phyloP scores from a whole-genome alignment of 768 basidiomycete genomes.

The Tephrocybe sp. region DNA sequence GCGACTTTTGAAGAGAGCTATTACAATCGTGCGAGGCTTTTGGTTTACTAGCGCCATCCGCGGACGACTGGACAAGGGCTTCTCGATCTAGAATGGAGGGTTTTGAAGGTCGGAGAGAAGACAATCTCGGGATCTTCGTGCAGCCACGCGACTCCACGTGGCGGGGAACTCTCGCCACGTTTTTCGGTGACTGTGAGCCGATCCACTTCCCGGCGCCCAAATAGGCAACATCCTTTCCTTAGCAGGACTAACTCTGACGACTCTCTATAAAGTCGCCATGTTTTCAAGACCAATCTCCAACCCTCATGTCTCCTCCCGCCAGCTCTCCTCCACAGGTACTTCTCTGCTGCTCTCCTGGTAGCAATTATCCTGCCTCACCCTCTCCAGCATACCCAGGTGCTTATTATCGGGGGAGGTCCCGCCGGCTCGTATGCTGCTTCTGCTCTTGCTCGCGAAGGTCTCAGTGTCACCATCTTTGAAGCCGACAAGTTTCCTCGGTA shows the following conservation, averaged over 20 bases:
- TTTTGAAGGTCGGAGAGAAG: too few species aligned
- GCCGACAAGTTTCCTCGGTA: conserved; percentile 54
- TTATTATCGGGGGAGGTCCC: conserved; percentile 54
- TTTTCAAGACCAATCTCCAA: not conserved
- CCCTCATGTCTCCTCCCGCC: not conserved
- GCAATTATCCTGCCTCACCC: not conserved
- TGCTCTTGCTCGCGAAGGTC: conserved; percentile 54
- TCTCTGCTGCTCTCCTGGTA: not conserved
- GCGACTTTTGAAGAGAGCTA: not conserved
- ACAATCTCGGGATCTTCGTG: too few species aligned
- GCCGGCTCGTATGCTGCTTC: conserved; percentile 58
- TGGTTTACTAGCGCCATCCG: too few species aligned
- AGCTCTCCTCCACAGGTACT: not conserved
- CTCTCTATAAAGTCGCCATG: not conserved
- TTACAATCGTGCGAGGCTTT: too few species aligned
- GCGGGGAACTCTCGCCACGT: too few species aligned
- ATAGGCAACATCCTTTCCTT: not conserved
- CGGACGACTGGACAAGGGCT: too few species aligned
- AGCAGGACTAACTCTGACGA: not conserved
- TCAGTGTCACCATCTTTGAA: conserved; percentile 54
- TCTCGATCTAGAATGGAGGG: too few species aligned
- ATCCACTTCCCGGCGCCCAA: not conserved
- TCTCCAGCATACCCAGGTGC: conserved; percentile 19
- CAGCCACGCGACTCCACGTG: not conserved
- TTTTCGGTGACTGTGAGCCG: too few species aligned